A percentile compares a stretch with the other conserved stretches of the same genome.
phyloP scores from a whole-genome alignment of 73 alveolate genomes.

The Blepharisma japonicum region DNA sequence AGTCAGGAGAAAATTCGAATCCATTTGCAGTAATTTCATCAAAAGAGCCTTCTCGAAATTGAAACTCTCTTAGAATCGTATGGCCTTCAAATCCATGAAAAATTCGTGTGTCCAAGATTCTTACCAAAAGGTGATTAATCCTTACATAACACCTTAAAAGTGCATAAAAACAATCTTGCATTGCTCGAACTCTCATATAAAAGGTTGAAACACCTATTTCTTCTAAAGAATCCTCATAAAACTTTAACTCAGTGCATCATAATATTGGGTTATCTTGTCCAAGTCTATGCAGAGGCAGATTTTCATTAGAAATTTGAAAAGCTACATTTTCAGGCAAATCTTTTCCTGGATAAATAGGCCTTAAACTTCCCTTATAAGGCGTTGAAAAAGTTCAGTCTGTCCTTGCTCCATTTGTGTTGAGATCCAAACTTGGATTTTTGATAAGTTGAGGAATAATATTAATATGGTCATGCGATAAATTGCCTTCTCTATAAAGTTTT shows the following conservation, averaged over 20 bases:
- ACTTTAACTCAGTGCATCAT: slow-evolving; percentile 75
- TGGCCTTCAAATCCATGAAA: slow-evolving; percentile 84
- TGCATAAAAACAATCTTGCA: slow-evolving; percentile 96
- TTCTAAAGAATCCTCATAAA: slow-evolving; percentile 92
- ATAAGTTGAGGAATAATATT: too few species aligned
- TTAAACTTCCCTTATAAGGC: slow-evolving; percentile 86
- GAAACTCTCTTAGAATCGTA: slow-evolving; percentile 76
- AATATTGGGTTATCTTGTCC: slow-evolving; percentile 87
- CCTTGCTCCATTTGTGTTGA: slow-evolving; percentile 39
- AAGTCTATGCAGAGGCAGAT: slow-evolving; percentile 80
- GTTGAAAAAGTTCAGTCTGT: slow-evolving; percentile 93
- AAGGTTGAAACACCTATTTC: slow-evolving; percentile 84
- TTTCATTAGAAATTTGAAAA: slow-evolving; percentile 71
- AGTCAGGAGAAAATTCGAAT: slow-evolving; percentile 69
- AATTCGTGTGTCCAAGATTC: slow-evolving; percentile 94
- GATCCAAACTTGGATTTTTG: too few species aligned
- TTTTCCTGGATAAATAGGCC: slow-evolving; percentile 26
- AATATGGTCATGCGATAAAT: too few species aligned
- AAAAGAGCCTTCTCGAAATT: slow-evolving; percentile 77
- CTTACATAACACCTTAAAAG: slow-evolving; percentile 89
- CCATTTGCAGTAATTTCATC: slow-evolving; percentile 69
- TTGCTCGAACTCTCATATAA: slow-evolving; percentile 89
- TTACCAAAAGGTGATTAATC: slow-evolving; percentile 89
- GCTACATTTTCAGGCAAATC: slow-evolving; percentile 35
- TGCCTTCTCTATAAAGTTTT: too few species aligned